Evolutionary conservation across 2,329 filamentous ascomycete species (phyloP), one percentile per base, ranked within the genome.

Genomic region (Fusarium siculi): DNA sequence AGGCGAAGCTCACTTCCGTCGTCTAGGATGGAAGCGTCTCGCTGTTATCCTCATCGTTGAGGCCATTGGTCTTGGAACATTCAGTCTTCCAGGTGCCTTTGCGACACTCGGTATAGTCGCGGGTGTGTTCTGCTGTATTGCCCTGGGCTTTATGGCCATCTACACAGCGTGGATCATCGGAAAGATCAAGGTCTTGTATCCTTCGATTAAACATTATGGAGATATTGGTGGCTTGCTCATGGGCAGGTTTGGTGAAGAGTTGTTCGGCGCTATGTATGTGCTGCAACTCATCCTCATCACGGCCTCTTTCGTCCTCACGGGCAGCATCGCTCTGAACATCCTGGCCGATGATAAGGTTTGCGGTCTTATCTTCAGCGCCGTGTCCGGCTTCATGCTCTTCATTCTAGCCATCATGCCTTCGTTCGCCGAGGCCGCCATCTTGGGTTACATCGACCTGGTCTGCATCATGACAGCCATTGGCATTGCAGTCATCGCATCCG

Each of bases 251-350:
- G 90, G 89, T 1, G 85, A 87, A 57, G 88, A 91, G 74, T 73
- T 92, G 43, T 83, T 91, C 55, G 89, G 88, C 23, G 79, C 83
- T 49, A 88, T 86, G 57, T 88, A 91, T 72, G 81, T 87, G 19
- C 78, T 92, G 12, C 88, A 92, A 77, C 82, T 93, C 10, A 80
- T 91, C 40, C 92, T 93, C 80, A 87, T 91, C 77, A 89, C 91
- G 81, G 88, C 87, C 16, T 91, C 89, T 23, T 92, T 93, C 79
- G 83, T 92, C 50, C 82, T 93, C 58, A 91, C 90, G 2, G 92
- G 92, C 71, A 86, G 86, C 19, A 90, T 92, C 66, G 90, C 90
- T 68, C 86, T 92, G 80, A 90, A 89, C 69, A 88, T 85, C 25
- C 80, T 93, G 58, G 91, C 89, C 3, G 80, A 87, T 2, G 85